These are phyloP conservation scores for Lactifluus hygrophoroides DNA, from an alignment of 768 basidiomycete genomes.

Conservation along the genomic window DNA sequence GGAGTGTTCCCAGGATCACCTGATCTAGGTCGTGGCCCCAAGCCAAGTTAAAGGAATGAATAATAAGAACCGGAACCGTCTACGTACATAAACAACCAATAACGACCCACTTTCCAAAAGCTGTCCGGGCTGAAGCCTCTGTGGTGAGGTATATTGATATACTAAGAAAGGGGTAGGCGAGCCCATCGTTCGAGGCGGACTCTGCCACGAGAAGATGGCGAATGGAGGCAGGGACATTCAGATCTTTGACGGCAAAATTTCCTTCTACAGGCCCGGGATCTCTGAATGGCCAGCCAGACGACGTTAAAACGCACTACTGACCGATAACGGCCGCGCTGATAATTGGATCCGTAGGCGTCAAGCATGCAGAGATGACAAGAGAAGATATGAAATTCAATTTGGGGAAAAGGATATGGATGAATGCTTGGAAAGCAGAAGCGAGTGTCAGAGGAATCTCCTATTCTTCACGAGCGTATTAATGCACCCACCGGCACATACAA, in stretches of 20 bases:
- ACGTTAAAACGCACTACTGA: constrained; percentile 23
- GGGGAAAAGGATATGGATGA: constrained; percentile 69
- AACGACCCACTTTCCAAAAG: constrained; percentile 79
- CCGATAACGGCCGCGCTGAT: constrained; percentile 79
- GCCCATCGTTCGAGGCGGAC: constrained; percentile 91
- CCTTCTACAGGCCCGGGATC: constrained; percentile 40
- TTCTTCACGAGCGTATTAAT: background rate
- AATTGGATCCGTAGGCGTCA: constrained; percentile 93
- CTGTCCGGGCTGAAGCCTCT: constrained; percentile 50
- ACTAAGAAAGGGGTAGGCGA: constrained; percentile 88
- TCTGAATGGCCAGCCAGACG: background rate
- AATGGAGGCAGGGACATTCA: constrained; percentile 68
- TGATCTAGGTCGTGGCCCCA: constrained; percentile 51
- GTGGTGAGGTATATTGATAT: constrained; percentile 80
- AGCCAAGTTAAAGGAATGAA: background rate
- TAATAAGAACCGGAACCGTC: background rate
- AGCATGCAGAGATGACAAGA: constrained; percentile 79
- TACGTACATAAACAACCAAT: constrained; percentile 72
- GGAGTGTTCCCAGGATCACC: constrained; percentile 61
- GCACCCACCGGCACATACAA: constrained; percentile 55
- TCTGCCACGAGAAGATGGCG: constrained; percentile 80
- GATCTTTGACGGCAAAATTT: constrained; percentile 52
- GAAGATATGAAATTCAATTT: constrained; percentile 61
- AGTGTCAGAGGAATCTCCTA: background rate
- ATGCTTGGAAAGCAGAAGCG: constrained; percentile 29